Base-by-base conservation (phyloP, 176 grass and related monocot genomes). In the Triticum timopheevii region DNA sequence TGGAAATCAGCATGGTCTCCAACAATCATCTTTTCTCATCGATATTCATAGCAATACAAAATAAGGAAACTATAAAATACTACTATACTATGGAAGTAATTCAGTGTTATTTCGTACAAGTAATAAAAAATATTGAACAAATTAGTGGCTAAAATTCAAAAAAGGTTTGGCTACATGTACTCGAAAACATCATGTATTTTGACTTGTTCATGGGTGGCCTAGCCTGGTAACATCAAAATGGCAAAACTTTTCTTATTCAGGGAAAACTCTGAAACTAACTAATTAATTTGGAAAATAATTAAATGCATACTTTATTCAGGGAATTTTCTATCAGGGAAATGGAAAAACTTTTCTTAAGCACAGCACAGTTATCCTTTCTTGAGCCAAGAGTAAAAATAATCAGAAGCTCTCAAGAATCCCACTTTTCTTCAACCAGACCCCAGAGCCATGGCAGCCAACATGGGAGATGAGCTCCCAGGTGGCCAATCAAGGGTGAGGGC, bases 21-120 rank as follows among this genome's bases (percentile, higher is more conserved):
- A 84, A 50, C 61, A 79, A 63, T 79, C 49, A 34, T 78, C 25
- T 49, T 80, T 61, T 17, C 65, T 24, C 65, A 78, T 22, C 35
- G 66, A 35, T 66, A 76, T 76, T 15, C 24, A 8, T 77, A 27
- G 50, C 24, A 38, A 19, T 58, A 83, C 59, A 17, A 27, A 62
- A 22, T 20, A 42, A 81, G 15, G 3, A 50, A 76, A 62, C 13
- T 63, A 22, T 36, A 77, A 50, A 47, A 67, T 69, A 65, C 16
- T 61, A 74, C 2, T 76, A 59, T 45, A 77, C 10, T 49, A 62
- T 27, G 22, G 27, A 79, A 69, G 30, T 19, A 82, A 4, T 50
- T 77, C 13, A 2, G 12, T 39, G 23, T 39, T 22, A 61, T 23
- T 47, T 80, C 20, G 5, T 65, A 36, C 8, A 20, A 19, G 61